Conservation (phyloP, 352 stramenopile species). For the Phytopythium aichiense region DNA sequence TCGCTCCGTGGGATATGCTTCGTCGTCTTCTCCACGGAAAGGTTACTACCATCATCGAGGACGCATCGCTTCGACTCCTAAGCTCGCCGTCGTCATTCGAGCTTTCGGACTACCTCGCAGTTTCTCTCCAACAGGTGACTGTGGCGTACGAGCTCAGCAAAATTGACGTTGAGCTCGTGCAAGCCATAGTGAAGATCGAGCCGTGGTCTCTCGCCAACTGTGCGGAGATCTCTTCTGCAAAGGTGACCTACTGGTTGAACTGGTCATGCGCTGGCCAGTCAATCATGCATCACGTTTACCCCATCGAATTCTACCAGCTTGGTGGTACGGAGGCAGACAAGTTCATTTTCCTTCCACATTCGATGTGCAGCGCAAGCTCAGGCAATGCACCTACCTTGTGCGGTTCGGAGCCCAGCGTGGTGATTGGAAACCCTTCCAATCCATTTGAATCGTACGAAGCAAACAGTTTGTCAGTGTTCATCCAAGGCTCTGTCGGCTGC, state of each 20-base stretch:
- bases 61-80: slow-evolving; percentile 44
- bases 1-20: slow-evolving; percentile 46
- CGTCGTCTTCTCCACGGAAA: slow-evolving; percentile 60
- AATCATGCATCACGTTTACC: slow-evolving; percentile 43
- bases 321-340: background rate
- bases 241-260: slow-evolving; percentile 39
- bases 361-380: background rate
- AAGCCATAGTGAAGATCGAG: slow-evolving; percentile 60
- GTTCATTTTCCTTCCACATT: slow-evolving; percentile 4
- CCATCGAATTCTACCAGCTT: slow-evolving; percentile 27
- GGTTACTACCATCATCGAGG: slow-evolving; percentile 24
- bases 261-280: slow-evolving; percentile 29
- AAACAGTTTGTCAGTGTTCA: slow-evolving; percentile 32
- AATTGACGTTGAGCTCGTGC: slow-evolving; percentile 37
- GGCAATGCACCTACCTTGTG: background rate
- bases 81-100: slow-evolving; percentile 43
- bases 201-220: slow-evolving; percentile 57
- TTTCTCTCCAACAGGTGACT: slow-evolving; percentile 29
- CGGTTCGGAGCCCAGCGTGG: background rate
- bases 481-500: slow-evolving; percentile 34
- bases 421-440: background rate
- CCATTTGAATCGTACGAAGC: slow-evolving; percentile 26
- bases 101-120: slow-evolving; percentile 45
- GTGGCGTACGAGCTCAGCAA: slow-evolving; percentile 28
- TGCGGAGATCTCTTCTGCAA: slow-evolving; percentile 49